These are phyloP conservation scores for Colletotrichum euphorbiae DNA, from an alignment of 2,329 filamentous ascomycete genomes.

Conservation along the genomic window DNA sequence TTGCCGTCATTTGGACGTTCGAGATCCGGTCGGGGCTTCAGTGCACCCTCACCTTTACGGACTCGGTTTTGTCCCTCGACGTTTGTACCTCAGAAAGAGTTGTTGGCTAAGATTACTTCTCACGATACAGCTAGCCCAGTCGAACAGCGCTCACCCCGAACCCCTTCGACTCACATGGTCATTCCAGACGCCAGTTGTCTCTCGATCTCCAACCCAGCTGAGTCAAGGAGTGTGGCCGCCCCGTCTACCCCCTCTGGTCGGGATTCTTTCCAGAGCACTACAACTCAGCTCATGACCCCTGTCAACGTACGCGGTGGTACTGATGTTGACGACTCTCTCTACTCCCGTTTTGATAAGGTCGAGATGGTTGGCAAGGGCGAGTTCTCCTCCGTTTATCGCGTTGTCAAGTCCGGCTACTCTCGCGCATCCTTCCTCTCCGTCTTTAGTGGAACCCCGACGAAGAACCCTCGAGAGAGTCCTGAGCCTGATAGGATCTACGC, in stretches of 20 bases:
- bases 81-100: conserved; percentile 50
- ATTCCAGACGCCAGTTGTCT: conserved; percentile 85
- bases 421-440: conserved; percentile 43
- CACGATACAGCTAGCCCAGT: conserved; percentile 71
- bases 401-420: conserved; percentile 60
- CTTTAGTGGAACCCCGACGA: conserved; percentile 61
- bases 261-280: conserved; percentile 62
- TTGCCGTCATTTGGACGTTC: conserved; percentile 53
- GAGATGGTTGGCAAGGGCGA: conserved; percentile 87
- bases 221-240: conserved; percentile 48
- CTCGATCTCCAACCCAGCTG: conserved; percentile 76
- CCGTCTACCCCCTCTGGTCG: conserved; percentile 82
- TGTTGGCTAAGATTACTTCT: conserved; percentile 64
- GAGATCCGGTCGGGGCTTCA: conserved; percentile 47
- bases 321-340: conserved; percentile 77
- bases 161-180: conserved; percentile 79
- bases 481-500: conserved; percentile 78
- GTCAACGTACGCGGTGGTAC: conserved; percentile 78
- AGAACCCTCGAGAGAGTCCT: conserved; percentile 61
- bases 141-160: conserved; percentile 76
- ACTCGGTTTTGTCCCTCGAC: conserved; percentile 46
- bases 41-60: conserved; percentile 50
- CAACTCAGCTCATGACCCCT: conserved; percentile 70
- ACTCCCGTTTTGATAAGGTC: conserved; percentile 82
- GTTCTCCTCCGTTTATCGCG: conserved; percentile 92